phyloP scores from a whole-genome alignment of 495 filamentous ascomycete genomes.

The Tetracladium setigerum region DNA sequence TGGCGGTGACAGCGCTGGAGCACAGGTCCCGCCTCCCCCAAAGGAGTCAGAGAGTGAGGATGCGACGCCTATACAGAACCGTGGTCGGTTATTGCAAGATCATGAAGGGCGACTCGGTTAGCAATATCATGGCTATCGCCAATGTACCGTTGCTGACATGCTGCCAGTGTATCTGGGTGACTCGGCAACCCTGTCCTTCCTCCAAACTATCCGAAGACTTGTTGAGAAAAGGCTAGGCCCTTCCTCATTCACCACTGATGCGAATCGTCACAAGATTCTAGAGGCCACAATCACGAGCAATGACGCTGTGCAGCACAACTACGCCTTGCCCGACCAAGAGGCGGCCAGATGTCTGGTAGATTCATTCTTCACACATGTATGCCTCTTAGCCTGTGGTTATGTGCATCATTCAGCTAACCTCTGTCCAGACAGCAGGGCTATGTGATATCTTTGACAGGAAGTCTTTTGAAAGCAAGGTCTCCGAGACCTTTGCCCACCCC shows the following conservation, averaged over 20 bases:
- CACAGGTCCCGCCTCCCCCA: neutral
- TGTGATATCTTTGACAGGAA: neutral
- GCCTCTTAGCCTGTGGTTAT: neutral
- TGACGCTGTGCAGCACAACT: neutral
- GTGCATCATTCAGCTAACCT: neutral
- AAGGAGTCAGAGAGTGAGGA: neutral
- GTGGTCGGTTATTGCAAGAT: conserved; percentile 4
- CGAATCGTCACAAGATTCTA: conserved; percentile 1
- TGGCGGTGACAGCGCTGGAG: neutral
- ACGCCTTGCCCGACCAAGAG: conserved; percentile 5
- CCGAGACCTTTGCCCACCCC: neutral
- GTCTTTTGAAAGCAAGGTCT: neutral
- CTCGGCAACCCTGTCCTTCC: conserved; percentile 3
- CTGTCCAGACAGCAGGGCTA: neutral
- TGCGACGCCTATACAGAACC: conserved; percentile 6
- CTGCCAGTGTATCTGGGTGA: conserved; percentile 4
- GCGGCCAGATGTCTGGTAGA: neutral
- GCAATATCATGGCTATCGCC: neutral
- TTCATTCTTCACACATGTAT: conserved; percentile 3
- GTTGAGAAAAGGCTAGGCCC: conserved; percentile 1
- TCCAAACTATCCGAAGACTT: conserved; percentile 3
- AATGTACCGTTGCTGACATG: neutral
- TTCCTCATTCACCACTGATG: conserved; percentile 5
- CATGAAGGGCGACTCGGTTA: conserved; percentile 4
- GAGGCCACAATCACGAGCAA: neutral